Evolutionary conservation across 441 rosid genomes (phyloP).

Genomic region (Croton laevigatus): DNA sequence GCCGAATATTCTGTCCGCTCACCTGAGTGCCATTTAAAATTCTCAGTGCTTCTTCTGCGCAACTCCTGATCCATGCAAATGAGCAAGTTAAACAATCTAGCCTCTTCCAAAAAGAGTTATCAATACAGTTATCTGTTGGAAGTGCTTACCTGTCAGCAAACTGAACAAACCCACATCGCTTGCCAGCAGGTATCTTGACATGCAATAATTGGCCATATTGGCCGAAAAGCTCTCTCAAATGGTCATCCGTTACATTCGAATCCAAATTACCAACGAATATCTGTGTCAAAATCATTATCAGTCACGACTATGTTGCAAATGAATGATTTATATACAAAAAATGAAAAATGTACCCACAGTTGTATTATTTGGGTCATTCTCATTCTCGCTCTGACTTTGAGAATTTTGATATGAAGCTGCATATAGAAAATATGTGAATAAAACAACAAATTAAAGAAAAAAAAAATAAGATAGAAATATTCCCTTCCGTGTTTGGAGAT

Average conservation of each 20-base stretch:
- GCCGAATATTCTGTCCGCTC: slow-evolving; percentile 80
- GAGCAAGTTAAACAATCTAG: not conserved
- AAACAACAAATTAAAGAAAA: not conserved
- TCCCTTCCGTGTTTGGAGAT: not conserved
- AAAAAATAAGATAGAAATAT: not conserved
- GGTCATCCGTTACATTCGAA: slow-evolving; percentile 58
- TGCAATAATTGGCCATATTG: slow-evolving; percentile 78
- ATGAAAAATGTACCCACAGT: slow-evolving; percentile 58
- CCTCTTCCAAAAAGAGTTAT: not conserved
- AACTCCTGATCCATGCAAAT: slow-evolving; percentile 46
- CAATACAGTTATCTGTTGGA: slow-evolving; percentile 3
- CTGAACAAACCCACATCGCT: slow-evolving; percentile 95
- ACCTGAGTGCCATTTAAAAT: slow-evolving; percentile 61
- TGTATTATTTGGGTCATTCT: slow-evolving; percentile 83
- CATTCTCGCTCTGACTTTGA: slow-evolving; percentile 57
- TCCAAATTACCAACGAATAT: slow-evolving; percentile 85
- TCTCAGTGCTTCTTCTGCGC: slow-evolving; percentile 87
- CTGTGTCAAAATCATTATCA: slow-evolving; percentile 35
- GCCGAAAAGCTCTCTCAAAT: slow-evolving; percentile 70
- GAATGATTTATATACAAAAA: not conserved
- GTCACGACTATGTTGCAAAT: slow-evolving; percentile 1
- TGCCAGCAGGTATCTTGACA: slow-evolving; percentile 88
- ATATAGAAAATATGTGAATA: slow-evolving; percentile 27
- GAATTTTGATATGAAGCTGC: slow-evolving; percentile 77
- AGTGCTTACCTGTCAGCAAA: slow-evolving; percentile 69